Base-by-base conservation (phyloP, 169 alveolate genomes). In the Eimeria falciformis region DNA sequence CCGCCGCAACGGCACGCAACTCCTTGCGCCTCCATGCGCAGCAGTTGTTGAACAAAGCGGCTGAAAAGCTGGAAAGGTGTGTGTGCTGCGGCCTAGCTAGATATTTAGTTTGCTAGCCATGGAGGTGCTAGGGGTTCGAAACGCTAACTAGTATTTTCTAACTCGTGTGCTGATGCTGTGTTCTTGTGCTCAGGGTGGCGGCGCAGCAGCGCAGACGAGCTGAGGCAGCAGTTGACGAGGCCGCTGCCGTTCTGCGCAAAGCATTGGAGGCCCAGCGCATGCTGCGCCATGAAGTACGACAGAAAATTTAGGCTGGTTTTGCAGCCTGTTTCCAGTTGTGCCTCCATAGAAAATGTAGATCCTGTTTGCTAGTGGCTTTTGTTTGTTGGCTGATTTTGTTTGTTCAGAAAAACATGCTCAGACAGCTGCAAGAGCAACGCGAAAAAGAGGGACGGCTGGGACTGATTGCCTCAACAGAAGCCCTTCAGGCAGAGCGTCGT, bases 1-100 rank as follows among this genome's bases (percentile, higher is more conserved):
- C 88, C 29, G 88, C 14, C 29, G 68, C 88, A 27, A 29, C 1
- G 71, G 88, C 88, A 14, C 21, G 25, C 55, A 79, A 25, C 37
- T 14, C 88, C 21, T 58, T 79, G 37, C 88, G 88, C 33, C 88
- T 29, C 25, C 65, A 79, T 79, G 88, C 88, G 47, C 88, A 79
- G 55, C 88, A 79, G 55, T 58, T 79, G 53, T 53, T 79, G 23
- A 79, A 79, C 73, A 50, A 79, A 43, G 88, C 88, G 7, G 88
- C 75, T 27, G 88, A 79, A 11, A 79, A 79, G 53, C 88, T 79
- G 29, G 88, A 50, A 29, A 79, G 88, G 88, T 79, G n/a, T 21
- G 71, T 79, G 21, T n/a, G n/a, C n/a, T n/a, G n/a, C n/a, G n/a
- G n/a, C n/a, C n/a, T n/a, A n/a, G n/a, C n/a, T n/a, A n/a, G n/a